Conservation (phyloP, 2,329 filamentous ascomycete species). For the Reticulascus tulasneorum region DNA sequence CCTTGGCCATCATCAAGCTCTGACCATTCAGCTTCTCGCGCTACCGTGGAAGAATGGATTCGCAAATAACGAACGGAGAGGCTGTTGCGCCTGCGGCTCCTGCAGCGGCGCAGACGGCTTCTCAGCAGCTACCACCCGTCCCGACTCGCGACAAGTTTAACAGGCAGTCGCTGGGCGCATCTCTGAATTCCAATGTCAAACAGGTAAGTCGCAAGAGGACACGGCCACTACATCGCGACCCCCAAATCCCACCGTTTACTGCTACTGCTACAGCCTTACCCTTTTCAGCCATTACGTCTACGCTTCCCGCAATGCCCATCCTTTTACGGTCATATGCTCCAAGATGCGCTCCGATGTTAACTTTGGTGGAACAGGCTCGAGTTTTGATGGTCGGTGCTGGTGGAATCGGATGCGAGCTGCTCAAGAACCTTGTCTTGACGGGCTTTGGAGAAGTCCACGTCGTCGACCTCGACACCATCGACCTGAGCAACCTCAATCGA, state of each 20-base stretch:
- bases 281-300: not conserved
- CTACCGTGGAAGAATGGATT: no score
- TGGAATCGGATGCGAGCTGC: constrained; percentile 93
- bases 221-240: constrained; percentile 1
- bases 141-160: constrained; percentile 51
- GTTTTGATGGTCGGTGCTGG: constrained; percentile 94
- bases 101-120: constrained; percentile 10
- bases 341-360: constrained; percentile 24
- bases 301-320: not conserved
- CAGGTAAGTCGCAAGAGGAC: constrained; percentile 48
- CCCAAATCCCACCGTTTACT: not conserved
- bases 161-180: constrained; percentile 62
- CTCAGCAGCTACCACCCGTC: constrained; percentile 14
- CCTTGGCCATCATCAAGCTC: no score
- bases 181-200: constrained; percentile 63
- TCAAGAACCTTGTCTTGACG: constrained; percentile 91
- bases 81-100: constrained; percentile 7
- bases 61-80: constrained; percentile 5
- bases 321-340: not conserved
- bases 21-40: no score
- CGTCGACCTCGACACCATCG: constrained; percentile 96
- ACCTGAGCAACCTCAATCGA: constrained; percentile 93
- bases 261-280: not conserved
- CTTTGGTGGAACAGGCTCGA: constrained; percentile 56
- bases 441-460: constrained; percentile 93